A percentile compares a stretch with the other conserved stretches of the same genome.
Conservation (phyloP, 225 moss, liverwort and hornwort species). For the Anthoceros angustus region DNA sequence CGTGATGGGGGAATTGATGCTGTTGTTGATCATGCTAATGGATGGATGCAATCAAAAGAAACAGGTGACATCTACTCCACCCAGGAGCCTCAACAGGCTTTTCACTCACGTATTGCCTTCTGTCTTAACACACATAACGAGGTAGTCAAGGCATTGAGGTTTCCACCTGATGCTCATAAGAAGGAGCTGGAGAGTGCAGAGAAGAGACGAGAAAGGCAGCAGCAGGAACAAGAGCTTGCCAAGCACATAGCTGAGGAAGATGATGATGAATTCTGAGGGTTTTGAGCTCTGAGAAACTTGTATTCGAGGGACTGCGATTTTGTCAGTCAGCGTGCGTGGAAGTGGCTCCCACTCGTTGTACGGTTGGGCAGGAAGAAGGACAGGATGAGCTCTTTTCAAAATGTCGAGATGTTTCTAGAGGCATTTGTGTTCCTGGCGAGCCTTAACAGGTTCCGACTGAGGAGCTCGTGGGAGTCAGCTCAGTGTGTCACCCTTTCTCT, state of each 20-base stretch:
- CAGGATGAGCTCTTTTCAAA: too few relatives aligned
- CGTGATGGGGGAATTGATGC: slow-evolving; percentile 97
- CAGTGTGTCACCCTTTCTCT: too few relatives aligned
- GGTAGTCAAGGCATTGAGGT: slow-evolving; percentile 61
- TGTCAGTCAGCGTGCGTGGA: too few relatives aligned
- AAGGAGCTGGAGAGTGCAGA: slow-evolving; percentile 83
- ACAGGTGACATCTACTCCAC: slow-evolving; percentile 95
- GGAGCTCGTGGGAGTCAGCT: too few relatives aligned
- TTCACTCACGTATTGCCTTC: slow-evolving; percentile 89
- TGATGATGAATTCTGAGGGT: slow-evolving; percentile 56
- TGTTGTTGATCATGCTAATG: slow-evolving; percentile 72
- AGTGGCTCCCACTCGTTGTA: too few relatives aligned
- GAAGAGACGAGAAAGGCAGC: slow-evolving; percentile 66
- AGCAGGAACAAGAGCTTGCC: slow-evolving; percentile 82
- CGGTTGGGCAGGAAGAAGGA: too few relatives aligned
- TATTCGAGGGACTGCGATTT: too few relatives aligned
- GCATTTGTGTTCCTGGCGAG: too few relatives aligned
- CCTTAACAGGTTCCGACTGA: too few relatives aligned
- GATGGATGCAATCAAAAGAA: slow-evolving; percentile 98
- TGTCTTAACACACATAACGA: slow-evolving; percentile 70
- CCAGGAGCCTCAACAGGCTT: slow-evolving; percentile 89
- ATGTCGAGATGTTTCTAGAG: too few relatives aligned
- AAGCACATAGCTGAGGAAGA: slow-evolving; percentile 89
- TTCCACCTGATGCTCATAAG: slow-evolving; percentile 78
- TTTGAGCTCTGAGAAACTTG: too few relatives aligned